These are phyloP conservation scores for Helichrysum umbraculigerum DNA, from an alignment of 129 eudicot genomes.

Conservation along the genomic window DNA sequence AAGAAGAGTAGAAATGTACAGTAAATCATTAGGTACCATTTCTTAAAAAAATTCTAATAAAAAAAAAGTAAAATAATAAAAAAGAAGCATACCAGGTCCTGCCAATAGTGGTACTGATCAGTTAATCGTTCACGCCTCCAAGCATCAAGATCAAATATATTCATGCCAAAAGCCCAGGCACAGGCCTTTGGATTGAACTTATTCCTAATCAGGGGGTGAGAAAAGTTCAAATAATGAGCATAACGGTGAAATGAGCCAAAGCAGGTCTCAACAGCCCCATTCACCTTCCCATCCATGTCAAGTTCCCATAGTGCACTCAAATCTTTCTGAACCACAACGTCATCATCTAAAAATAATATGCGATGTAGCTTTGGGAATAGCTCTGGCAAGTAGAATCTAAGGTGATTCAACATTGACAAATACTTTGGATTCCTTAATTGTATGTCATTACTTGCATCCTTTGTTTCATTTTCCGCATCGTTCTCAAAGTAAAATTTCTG, in stretches of 20 bases:
- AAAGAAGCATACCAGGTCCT: constrained; percentile 49
- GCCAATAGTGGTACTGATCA: constrained; percentile 75
- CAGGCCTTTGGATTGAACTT: constrained; percentile 71
- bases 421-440: constrained; percentile 63
- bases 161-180: constrained; percentile 92
- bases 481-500: constrained; percentile 67
- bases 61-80: neutral
- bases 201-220: constrained; percentile 64
- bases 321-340: constrained; percentile 90
- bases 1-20: neutral
- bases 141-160: constrained; percentile 83
- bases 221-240: constrained; percentile 67
- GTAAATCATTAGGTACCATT: neutral
- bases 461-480: constrained; percentile 62
- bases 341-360: constrained; percentile 75
- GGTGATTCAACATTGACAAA: constrained; percentile 70
- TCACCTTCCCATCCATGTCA: constrained; percentile 83
- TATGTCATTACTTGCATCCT: constrained; percentile 58
- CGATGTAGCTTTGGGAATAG: constrained; percentile 75
- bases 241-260: constrained; percentile 81
- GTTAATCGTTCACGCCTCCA: constrained; percentile 75
- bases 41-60: neutral
- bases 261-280: constrained; percentile 83
- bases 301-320: constrained; percentile 70
- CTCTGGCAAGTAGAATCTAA: constrained; percentile 80